phyloP scores from a whole-genome alignment of 768 basidiomycete genomes.

The Boletus coccyginus region DNA sequence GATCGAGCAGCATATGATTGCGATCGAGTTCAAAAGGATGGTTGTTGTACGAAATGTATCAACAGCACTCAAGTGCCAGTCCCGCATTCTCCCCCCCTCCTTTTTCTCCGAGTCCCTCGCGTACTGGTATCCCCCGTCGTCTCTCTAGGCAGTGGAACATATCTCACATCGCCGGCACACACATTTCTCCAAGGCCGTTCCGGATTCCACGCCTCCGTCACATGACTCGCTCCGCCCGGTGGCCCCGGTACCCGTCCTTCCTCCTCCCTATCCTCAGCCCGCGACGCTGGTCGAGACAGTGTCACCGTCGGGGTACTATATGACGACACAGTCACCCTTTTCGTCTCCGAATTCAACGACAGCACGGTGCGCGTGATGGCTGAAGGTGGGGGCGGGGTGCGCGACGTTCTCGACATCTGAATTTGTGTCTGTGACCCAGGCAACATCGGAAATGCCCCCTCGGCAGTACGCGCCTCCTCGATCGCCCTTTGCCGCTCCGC shows the following conservation, averaged over 20 bases:
- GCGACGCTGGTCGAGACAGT: constrained; percentile 35
- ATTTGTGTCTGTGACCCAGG: constrained; percentile 8
- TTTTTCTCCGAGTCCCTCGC: not conserved
- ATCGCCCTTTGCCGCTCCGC: constrained; percentile 44
- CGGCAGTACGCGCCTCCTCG: constrained; percentile 47
- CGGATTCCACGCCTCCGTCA: constrained; percentile 26
- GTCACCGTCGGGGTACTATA: constrained; percentile 39
- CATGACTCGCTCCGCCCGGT: constrained; percentile 35
- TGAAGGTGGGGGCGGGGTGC: constrained; percentile 23
- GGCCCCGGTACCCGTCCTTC: constrained; percentile 41
- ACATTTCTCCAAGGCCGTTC: constrained; percentile 46
- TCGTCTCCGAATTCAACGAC: constrained; percentile 52
- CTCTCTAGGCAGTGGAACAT: constrained; percentile 32
- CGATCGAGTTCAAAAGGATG: not conserved
- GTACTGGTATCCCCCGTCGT: not conserved
- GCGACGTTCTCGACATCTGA: constrained; percentile 9
- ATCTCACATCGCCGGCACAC: constrained; percentile 31
- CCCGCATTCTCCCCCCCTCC: not conserved
- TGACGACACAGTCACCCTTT: constrained; percentile 52
- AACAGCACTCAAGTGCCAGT: not conserved
- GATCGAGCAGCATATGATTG: not conserved
- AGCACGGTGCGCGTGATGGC: constrained; percentile 55
- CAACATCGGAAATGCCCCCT: constrained; percentile 63
- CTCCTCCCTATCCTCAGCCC: constrained; percentile 35
- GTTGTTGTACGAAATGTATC: not conserved